phyloP scores from a whole-genome alignment of 805 yeast genomes.

The Barnettozyma botsteinii region DNA sequence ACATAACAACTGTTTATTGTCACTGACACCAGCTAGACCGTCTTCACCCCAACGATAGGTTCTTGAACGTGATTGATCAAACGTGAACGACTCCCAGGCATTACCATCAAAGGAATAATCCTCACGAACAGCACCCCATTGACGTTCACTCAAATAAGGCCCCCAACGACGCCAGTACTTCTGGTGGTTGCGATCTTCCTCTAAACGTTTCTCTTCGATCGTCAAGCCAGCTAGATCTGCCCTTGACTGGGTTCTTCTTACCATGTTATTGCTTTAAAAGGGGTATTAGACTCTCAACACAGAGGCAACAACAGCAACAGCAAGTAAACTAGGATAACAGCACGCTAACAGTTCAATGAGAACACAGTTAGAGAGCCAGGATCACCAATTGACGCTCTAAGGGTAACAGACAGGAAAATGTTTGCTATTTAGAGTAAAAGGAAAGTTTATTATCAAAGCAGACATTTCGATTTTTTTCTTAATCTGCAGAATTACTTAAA shows the following conservation, averaged over 20 bases:
- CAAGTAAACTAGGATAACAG: no score
- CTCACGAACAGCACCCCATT: slow-evolving; percentile 78
- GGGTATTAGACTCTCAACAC: no score
- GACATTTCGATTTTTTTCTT: no score
- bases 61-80: slow-evolving; percentile 75
- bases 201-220: slow-evolving; percentile 32
- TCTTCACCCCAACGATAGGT: slow-evolving; percentile 95
- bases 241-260: slow-evolving; percentile 20
- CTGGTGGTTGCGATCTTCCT: slow-evolving; percentile 27
- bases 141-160: slow-evolving; percentile 81
- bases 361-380: no score
- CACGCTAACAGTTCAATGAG: no score
- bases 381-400: no score
- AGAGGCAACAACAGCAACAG: no score
- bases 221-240: slow-evolving; percentile 25
- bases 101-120: slow-evolving; percentile 83
- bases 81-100: slow-evolving; percentile 87
- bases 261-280: slow-evolving; percentile 1
- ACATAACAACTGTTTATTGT: slow-evolving; percentile 72
- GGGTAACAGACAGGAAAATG: no score
- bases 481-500: no score
- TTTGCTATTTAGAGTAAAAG: no score
- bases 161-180: slow-evolving; percentile 89
- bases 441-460: no score
- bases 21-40: slow-evolving; percentile 87